Percentiles rank a stretch among this genome's conserved stretches.
Conservation (phyloP, 2,329 filamentous ascomycete genomes). For the Aplosporella prunicola region DNA sequence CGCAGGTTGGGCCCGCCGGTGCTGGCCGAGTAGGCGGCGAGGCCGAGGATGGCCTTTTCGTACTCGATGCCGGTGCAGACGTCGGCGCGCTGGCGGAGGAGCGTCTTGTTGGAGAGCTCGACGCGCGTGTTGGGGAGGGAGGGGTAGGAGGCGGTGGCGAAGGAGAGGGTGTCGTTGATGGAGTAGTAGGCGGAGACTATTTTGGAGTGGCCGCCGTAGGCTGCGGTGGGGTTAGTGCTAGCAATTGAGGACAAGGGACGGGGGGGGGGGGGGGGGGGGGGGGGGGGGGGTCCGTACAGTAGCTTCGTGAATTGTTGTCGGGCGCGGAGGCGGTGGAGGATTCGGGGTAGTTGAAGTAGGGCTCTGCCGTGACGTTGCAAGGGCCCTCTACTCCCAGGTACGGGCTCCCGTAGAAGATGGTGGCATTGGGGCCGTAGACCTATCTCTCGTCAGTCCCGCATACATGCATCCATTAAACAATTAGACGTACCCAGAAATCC, state of each 20-base stretch:
- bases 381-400: conserved; percentile 7
- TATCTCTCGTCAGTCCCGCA: not conserved
- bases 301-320: not conserved
- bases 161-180: conserved; percentile 1
- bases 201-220: conserved; percentile 12
- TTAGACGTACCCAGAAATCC: conserved; percentile 9
- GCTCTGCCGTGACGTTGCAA: conserved; percentile 7
- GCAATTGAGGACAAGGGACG: no score
- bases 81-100: conserved; percentile 14
- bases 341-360: conserved; percentile 6
- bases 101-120: conserved; percentile 18
- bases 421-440: conserved; percentile 11
- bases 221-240: no score
- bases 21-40: conserved; percentile 16
- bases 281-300: no score
- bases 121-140: conserved; percentile 19
- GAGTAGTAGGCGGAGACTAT: conserved; percentile 1
- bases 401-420: conserved; percentile 11
- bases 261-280: no score
- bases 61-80: conserved; percentile 16
- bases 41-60: conserved; percentile 20
- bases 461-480: not conserved
- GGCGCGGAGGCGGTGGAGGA: not conserved
- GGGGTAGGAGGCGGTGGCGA: conserved; percentile 1
- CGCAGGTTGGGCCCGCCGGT: conserved; percentile 22